These are phyloP conservation scores for Colletotrichum sp. DNA, from an alignment of 2,329 filamentous ascomycete species.

Conservation along the genomic window DNA sequence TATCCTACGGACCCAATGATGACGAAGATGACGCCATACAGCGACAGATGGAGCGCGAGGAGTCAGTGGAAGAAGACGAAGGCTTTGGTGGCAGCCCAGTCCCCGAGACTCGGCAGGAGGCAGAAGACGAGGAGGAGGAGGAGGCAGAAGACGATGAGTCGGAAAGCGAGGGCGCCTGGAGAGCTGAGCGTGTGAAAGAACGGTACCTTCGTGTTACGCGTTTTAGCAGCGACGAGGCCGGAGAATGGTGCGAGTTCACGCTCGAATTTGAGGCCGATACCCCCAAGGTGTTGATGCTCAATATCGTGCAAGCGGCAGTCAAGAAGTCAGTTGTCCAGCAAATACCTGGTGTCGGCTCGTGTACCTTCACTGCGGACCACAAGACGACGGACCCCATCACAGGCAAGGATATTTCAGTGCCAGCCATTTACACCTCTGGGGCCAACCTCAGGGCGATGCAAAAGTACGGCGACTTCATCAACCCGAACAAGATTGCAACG, in stretches of 20 bases:
- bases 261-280: conserved; percentile 81
- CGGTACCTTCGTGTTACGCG: conserved; percentile 70
- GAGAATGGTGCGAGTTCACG: conserved; percentile 79
- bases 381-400: conserved; percentile 52
- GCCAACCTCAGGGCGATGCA: conserved; percentile 93
- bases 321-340: conserved; percentile 84
- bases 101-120: conserved; percentile 27
- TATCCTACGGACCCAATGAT: conserved; percentile 91
- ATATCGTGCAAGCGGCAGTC: conserved; percentile 82
- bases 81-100: conserved; percentile 55
- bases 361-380: conserved; percentile 69
- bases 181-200: conserved; percentile 68
- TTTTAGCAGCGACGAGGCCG: conserved; percentile 82
- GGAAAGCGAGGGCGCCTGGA: conserved; percentile 38
- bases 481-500: conserved; percentile 85
- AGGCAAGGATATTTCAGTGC: conserved; percentile 52
- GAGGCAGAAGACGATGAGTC: conserved; percentile 44
- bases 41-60: conserved; percentile 63
- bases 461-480: conserved; percentile 81
- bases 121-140: conserved; percentile 41
- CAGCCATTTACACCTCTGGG: conserved; percentile 78
- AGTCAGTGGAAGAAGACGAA: conserved; percentile 55
- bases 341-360: conserved; percentile 77
- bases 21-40: conserved; percentile 85
- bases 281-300: conserved; percentile 92